Conservation (phyloP, 2,329 filamentous ascomycete species). For the Nothopassalora personata region DNA sequence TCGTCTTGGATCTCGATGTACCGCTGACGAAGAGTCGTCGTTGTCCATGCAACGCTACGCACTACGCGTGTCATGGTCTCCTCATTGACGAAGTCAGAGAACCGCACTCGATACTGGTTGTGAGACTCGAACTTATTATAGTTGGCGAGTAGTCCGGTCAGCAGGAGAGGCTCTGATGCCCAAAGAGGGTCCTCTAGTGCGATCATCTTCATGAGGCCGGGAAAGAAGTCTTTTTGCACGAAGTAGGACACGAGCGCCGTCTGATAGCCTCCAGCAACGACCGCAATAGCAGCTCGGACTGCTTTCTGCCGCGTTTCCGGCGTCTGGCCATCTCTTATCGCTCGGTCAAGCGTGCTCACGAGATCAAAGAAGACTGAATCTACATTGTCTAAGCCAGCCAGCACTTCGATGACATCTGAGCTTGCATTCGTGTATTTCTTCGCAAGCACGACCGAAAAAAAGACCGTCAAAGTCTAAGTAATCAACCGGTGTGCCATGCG, state of each 20-base stretch:
- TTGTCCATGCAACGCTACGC: conserved; percentile 67
- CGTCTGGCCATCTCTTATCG: conserved; percentile 73
- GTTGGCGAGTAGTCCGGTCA: conserved; percentile 84
- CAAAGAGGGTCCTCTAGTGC: conserved; percentile 62
- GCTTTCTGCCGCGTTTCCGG: conserved; percentile 68
- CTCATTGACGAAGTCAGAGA: conserved; percentile 96
- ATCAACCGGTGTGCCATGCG: conserved; percentile 37
- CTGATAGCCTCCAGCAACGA: conserved; percentile 90
- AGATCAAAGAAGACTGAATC: conserved; percentile 86
- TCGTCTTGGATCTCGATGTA: conserved; percentile 89
- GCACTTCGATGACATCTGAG: conserved; percentile 84
- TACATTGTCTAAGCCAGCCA: conserved; percentile 83
- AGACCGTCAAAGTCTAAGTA: conserved; percentile 76
- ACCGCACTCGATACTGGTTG: conserved; percentile 85
- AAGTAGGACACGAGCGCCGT: conserved; percentile 93
- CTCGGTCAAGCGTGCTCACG: conserved; percentile 72
- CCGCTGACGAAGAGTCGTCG: conserved; percentile 60
- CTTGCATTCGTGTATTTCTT: conserved; percentile 95
- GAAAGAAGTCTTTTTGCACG: conserved; percentile 89
- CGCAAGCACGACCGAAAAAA: conserved; percentile 72
- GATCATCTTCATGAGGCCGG: conserved; percentile 89
- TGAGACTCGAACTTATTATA: conserved; percentile 99
- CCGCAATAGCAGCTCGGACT: conserved; percentile 71
- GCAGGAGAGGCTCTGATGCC: conserved; percentile 66
- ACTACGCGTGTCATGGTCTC: conserved; percentile 77